Conservation (phyloP, 2,329 filamentous ascomycete genomes). For the Colletotrichum kahawae region DNA sequence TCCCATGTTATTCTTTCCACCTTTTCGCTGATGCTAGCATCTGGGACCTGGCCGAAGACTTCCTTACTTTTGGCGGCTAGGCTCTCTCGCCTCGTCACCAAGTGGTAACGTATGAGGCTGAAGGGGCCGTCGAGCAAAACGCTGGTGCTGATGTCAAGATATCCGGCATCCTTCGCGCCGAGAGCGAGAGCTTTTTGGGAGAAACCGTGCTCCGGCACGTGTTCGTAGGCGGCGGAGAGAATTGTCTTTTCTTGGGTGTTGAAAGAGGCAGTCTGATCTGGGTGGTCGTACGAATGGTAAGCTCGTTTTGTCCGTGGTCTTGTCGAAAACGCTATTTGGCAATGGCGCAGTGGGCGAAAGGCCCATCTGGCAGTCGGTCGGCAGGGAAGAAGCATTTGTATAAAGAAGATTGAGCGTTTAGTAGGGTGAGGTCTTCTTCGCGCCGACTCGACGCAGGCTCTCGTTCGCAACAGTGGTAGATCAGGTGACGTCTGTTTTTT, state of each 20-base stretch:
- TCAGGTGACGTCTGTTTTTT: not conserved
- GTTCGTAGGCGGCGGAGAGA: slow-evolving; percentile 78
- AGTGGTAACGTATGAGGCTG: slow-evolving; percentile 80
- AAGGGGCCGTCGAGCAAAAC: slow-evolving; percentile 82
- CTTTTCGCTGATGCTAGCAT: slow-evolving; percentile 58
- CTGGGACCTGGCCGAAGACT: slow-evolving; percentile 40
- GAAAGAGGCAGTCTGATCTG: slow-evolving; percentile 65
- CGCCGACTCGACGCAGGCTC: not conserved
- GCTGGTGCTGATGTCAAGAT: slow-evolving; percentile 84
- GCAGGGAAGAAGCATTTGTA: not conserved
- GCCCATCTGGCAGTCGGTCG: not conserved
- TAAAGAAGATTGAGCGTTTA: not conserved
- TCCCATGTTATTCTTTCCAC: slow-evolving; percentile 77
- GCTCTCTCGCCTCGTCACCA: slow-evolving; percentile 68
- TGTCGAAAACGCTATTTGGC: not conserved
- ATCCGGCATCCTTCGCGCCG: slow-evolving; percentile 84
- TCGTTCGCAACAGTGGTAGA: not conserved
- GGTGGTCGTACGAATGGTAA: slow-evolving; percentile 80
- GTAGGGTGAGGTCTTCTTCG: not conserved
- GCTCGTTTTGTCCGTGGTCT: slow-evolving; percentile 28
- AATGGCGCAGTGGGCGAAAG: not conserved
- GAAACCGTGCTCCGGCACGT: slow-evolving; percentile 86
- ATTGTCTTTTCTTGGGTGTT: slow-evolving; percentile 74
- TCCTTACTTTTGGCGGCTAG: slow-evolving; percentile 50
- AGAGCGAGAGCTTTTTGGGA: slow-evolving; percentile 73